phyloP scores from a whole-genome alignment of 1,284 basidiomycete genomes.

The Cryptococcus sp. region DNA sequence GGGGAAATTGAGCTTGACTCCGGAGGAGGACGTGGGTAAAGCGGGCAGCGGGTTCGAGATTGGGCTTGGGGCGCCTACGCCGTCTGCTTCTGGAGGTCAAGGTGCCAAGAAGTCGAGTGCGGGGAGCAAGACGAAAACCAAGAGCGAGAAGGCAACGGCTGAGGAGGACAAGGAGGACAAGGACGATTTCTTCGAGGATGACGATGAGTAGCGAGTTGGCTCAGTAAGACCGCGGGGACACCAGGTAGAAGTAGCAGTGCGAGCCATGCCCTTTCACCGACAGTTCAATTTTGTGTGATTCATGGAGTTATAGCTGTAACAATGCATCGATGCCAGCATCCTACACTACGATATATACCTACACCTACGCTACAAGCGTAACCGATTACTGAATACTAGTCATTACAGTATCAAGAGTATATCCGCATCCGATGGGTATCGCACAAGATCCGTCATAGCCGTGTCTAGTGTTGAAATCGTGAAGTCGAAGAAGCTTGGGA shows the following conservation, averaged over 20 bases:
- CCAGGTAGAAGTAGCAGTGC: background rate
- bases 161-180: slow-evolving; percentile 32
- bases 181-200: slow-evolving; percentile 59
- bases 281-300: background rate
- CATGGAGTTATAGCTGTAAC: background rate
- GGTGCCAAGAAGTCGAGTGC: background rate
- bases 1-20: slow-evolving; percentile 64
- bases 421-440: background rate
- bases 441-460: background rate
- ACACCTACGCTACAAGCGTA: background rate
- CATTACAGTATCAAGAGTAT: background rate
- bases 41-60: slow-evolving; percentile 6
- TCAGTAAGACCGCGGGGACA: background rate
- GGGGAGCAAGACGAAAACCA: slow-evolving; percentile 13
- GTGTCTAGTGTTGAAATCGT: background rate
- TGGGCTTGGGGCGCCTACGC: background rate
- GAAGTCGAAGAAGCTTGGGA: slow-evolving; percentile 2
- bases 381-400: background rate
- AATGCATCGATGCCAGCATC: slow-evolving; percentile 1
- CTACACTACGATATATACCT: background rate
- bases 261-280: background rate
- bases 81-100: background rate
- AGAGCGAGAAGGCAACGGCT: slow-evolving; percentile 30
- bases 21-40: slow-evolving; percentile 57
- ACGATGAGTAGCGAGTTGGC: slow-evolving; percentile 3